Evolutionary conservation across 441 rosid species (phyloP).

Genomic region (Gossypium gossypioides): DNA sequence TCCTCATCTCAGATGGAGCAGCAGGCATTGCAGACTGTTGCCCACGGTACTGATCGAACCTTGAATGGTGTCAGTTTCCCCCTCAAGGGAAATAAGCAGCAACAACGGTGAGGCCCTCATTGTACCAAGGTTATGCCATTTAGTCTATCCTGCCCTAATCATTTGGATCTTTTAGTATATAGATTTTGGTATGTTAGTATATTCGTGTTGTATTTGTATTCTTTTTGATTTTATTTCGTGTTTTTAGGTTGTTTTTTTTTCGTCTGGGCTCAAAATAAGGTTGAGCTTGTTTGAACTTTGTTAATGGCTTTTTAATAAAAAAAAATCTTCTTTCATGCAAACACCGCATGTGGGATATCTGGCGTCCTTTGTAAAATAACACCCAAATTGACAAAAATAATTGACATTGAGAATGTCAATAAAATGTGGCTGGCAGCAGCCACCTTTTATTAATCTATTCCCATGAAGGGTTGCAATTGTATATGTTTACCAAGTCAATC

Average conservation of each 20-base stretch:
- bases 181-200: background rate
- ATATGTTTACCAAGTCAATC: background rate
- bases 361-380: background rate
- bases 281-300: background rate
- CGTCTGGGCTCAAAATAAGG: background rate
- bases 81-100: slow-evolving; percentile 10
- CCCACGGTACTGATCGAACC: slow-evolving; percentile 24
- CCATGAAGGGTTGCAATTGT: background rate
- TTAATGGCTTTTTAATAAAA: background rate
- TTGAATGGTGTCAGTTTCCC: slow-evolving; percentile 21
- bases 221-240: background rate
- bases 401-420: background rate
- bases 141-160: background rate
- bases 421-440: background rate
- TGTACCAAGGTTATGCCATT: slow-evolving; percentile 30
- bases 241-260: background rate
- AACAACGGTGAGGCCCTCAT: slow-evolving; percentile 37
- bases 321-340: background rate
- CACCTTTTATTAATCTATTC: background rate
- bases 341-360: background rate
- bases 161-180: background rate
- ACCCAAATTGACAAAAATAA: background rate
- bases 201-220: background rate
- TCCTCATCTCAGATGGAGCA: slow-evolving; percentile 39
- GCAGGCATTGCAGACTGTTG: slow-evolving; percentile 30